Percentiles rank a stretch among this genome's conserved stretches.
These are phyloP conservation scores for Zygotorulaspora chibaensis DNA, from an alignment of 805 yeast species.

Conservation along the genomic window DNA sequence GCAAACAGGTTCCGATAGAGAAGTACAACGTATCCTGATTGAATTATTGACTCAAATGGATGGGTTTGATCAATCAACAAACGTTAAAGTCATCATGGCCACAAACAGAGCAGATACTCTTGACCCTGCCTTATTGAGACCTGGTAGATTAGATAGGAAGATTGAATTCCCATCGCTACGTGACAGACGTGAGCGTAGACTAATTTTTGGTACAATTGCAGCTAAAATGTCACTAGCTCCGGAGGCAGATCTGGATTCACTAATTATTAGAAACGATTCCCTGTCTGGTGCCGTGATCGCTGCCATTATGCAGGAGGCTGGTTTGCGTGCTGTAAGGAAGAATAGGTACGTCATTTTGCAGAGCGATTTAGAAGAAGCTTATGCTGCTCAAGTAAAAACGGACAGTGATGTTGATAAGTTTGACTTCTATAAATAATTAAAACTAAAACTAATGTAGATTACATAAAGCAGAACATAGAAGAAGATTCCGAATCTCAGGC, in stretches of 20 bases:
- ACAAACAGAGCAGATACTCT: conserved; percentile 99
- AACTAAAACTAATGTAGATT: conserved; percentile 9
- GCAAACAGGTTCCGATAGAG: conserved; percentile 99
- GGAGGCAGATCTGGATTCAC: conserved; percentile 91
- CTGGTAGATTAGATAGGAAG: conserved; percentile 97
- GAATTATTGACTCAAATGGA: conserved; percentile 98
- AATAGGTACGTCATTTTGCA: conserved; percentile 95
- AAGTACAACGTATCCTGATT: conserved; percentile 94
- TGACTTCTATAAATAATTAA: conserved; percentile 79
- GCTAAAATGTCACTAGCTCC: conserved; percentile 98
- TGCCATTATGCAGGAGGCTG: conserved; percentile 99
- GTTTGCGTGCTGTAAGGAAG: conserved; percentile 96
- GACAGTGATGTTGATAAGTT: conserved; percentile 95
- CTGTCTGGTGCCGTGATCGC: conserved; percentile 96
- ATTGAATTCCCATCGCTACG: conserved; percentile 95
- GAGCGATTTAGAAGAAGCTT: conserved; percentile 96
- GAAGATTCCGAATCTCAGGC: not conserved
- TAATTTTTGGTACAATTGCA: conserved; percentile 93
- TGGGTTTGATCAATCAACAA: conserved; percentile 93
- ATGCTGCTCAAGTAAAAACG: conserved; percentile 92
- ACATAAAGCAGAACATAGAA: conserved; percentile 3
- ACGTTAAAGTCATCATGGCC: conserved; percentile 98
- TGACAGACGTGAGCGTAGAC: conserved; percentile 96
- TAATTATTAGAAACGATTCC: conserved; percentile 94
- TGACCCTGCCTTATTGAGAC: conserved; percentile 96